Evolutionary conservation across 257 asterid species (phyloP), one percentile per base, ranked within the genome.

Genomic region (Ehretia macrophylla): DNA sequence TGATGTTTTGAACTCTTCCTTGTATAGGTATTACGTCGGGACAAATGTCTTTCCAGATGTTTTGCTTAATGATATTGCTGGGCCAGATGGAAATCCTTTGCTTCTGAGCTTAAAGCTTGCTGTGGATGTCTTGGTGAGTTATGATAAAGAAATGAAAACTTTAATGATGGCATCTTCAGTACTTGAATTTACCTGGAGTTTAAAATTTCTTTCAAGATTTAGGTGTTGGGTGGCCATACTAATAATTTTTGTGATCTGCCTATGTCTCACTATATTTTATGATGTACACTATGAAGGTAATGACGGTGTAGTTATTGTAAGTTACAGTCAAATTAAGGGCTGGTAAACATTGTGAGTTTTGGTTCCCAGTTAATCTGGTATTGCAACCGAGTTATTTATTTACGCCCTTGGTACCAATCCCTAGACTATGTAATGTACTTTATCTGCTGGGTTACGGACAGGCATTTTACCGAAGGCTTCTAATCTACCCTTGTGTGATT

Each of bases 101-200:
- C 88, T 88, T 59, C 72, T 92, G 62, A 92, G 98, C 79, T 72
- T 92, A 92, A 92, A 92, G 79, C 98, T 92, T 60, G 84, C 98
- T 21, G 96, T 92, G 45, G 98, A 92, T 81, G 97, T 92, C 65
- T 75, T 92, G 96, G 98, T 92, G 67, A 65, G 97, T 84, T 66
- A 60, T 22, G 51, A 56, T 73, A 47, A 62, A 42, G 50, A 57
- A 50, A 52, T 51, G 19, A 63, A n/a, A 11, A 48, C 59, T 49
- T 63, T 52, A 61, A 58, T 72, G 58, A 4, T 44, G 3, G 18
- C 67, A 59, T 49, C 58, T 65, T 59, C 61, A 10, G 21, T 39
- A 17, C 6, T 42, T 51, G 51, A 39, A 54, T 16, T 12, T 13
- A 47, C 20, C 22, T 51, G 22, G 45, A 22, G 16, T 12, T 22